Base-by-base conservation (phyloP, 129 eudicot genomes). In the Oenanthe sinensis region DNA sequence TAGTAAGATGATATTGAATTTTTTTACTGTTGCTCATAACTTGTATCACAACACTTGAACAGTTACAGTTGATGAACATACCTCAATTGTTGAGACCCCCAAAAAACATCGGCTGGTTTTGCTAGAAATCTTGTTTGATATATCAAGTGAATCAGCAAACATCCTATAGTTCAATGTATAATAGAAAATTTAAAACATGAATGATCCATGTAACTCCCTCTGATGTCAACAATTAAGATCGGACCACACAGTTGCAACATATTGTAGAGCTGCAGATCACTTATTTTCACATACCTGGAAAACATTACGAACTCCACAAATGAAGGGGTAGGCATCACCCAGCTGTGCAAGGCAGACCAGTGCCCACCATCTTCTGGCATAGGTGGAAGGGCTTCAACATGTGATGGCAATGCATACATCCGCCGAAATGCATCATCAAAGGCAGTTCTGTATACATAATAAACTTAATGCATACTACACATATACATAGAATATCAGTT, bases 241-340 rank as follows among this genome's bases (percentile, higher is more conserved):
- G 75, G 54, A 71, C 72, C 28, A 2, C 78, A 39, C 55, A 36
- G 68, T 74, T 55, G 74, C 33, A 68, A 20, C 48, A 9, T 77
- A 54, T 79, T 76, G 50, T 24, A 69, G 30, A 79, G 47, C 40
- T 36, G n/a, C 68, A 49, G 71, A 52, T 22, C 71, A 10, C 28
- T 45, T 60, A 19, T 20, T 71, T 4, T 14, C 4, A 2, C 42
- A 2, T 85, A 92, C 99, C 99, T 90, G 76, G 97, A 83, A 81
- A 95, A 95, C 99, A 95, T 95, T 58, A 92, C 77, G 80, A 95
- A 95, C 84, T 95, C 99, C 24, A 95, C 82, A 79, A 91, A 95
- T 80, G 99, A 95, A 60, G 96, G 88, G 74, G 99, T 92, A 45
- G 99, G 82, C 99, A 95, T 95, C 76, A 90, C 97, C 99, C 99